phyloP scores from a whole-genome alignment of 176 grass and related monocot genomes.

The Panicum miliaceum region DNA sequence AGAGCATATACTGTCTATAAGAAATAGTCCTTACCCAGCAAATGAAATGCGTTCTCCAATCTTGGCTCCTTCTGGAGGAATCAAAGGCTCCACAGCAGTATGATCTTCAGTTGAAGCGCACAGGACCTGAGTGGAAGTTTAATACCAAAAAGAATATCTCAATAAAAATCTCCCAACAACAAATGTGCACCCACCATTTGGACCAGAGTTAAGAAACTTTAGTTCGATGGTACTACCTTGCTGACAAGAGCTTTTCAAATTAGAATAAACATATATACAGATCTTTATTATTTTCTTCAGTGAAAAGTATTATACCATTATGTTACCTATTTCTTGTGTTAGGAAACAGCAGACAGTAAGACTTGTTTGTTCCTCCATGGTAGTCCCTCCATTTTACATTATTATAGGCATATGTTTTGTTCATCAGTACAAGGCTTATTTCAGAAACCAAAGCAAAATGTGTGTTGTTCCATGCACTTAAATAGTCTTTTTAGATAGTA shows the following conservation, averaged over 20 bases:
- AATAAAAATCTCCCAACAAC: slow-evolving; percentile 27
- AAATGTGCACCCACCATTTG: neutral
- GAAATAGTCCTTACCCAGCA: slow-evolving; percentile 66
- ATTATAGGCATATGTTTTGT: neutral
- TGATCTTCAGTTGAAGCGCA: slow-evolving; percentile 94
- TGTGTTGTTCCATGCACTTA: neutral
- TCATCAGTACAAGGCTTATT: neutral
- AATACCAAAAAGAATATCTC: slow-evolving; percentile 11
- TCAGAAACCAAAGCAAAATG: neutral
- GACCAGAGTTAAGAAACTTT: neutral
- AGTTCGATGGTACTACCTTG: neutral
- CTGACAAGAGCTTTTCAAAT: neutral
- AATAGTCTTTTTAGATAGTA: neutral
- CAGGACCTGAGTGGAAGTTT: slow-evolving; percentile 52
- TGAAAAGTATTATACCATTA: neutral
- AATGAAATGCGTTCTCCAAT: slow-evolving; percentile 88
- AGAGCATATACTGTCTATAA: neutral
- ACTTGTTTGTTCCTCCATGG: neutral
- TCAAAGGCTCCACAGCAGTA: slow-evolving; percentile 88
- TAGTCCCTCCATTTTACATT: neutral
- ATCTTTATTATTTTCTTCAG: slow-evolving; percentile 13
- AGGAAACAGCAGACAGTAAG: slow-evolving; percentile 10
- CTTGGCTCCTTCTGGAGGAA: slow-evolving; percentile 89
- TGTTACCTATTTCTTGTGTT: slow-evolving; percentile 20
- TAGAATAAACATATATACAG: neutral